phyloP scores from a whole-genome alignment of 2,329 filamentous ascomycete genomes.

The Zarea fungicola region DNA sequence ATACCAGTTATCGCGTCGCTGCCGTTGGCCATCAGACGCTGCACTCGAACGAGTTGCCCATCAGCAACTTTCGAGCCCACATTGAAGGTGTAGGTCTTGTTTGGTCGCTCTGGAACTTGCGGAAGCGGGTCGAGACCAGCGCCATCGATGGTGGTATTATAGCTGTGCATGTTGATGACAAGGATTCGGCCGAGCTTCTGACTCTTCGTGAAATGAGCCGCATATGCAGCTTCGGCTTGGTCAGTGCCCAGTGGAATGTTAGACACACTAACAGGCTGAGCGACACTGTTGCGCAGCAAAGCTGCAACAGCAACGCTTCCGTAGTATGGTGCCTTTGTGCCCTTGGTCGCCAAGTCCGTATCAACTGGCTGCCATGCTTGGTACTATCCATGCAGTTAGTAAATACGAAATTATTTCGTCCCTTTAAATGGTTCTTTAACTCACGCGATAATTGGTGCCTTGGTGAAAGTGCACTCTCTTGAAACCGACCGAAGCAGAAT shows the following conservation, averaged over 20 bases:
- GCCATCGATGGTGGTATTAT: constrained; percentile 51
- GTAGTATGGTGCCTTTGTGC: constrained; percentile 62
- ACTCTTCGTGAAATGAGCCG: constrained; percentile 36
- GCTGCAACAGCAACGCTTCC: constrained; percentile 45
- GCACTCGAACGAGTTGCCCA: constrained; percentile 29
- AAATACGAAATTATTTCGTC: neutral
- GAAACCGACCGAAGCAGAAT: constrained; percentile 50
- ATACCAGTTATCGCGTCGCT: constrained; percentile 59
- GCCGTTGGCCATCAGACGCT: constrained; percentile 54
- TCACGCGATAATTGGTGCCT: constrained; percentile 53
- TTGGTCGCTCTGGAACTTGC: constrained; percentile 25
- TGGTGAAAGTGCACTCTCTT: constrained; percentile 58
- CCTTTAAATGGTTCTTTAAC: neutral
- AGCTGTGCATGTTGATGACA: constrained; percentile 52
- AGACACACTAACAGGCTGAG: constrained; percentile 37
- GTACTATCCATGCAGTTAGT: constrained; percentile 31
- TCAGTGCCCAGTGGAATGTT: constrained; percentile 38
- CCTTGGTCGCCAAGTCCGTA: constrained; percentile 43
- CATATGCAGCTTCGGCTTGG: constrained; percentile 47
- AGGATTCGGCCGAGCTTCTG: constrained; percentile 41
- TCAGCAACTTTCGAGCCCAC: constrained; percentile 32
- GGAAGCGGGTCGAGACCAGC: constrained; percentile 21
- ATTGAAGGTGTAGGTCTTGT: constrained; percentile 31
- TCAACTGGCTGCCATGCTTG: constrained; percentile 54
- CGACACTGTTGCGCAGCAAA: constrained; percentile 36